These are phyloP conservation scores for Solanum piurae DNA, from an alignment of 257 asterid species.

Conservation along the genomic window DNA sequence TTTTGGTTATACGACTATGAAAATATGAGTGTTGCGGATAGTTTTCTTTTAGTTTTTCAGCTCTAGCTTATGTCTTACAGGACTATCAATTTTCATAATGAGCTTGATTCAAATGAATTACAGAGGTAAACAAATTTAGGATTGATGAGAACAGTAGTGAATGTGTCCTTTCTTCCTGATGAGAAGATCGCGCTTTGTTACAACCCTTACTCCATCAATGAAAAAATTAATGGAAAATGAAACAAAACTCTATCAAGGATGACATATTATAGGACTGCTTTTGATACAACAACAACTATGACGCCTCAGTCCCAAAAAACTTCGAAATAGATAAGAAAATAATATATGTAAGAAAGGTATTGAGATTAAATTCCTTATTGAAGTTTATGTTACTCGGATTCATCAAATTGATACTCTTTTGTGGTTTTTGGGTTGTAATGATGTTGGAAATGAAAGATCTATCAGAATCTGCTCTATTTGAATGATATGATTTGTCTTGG, in stretches of 20 bases:
- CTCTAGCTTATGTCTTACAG: neutral
- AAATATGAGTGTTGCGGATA: neutral
- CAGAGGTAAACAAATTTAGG: neutral
- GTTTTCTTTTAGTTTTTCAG: neutral
- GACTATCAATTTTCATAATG: neutral
- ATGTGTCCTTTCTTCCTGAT: neutral
- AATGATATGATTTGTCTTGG: neutral
- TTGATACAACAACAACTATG: neutral
- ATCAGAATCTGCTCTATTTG: neutral
- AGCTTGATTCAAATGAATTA: neutral
- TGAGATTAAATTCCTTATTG: neutral
- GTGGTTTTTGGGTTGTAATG: neutral
- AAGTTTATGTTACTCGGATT: neutral
- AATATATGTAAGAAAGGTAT: neutral
- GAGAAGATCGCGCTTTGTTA: neutral
- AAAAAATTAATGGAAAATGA: neutral
- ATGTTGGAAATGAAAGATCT: neutral
- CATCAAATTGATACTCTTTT: neutral
- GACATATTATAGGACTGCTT: neutral
- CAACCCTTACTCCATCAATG: neutral
- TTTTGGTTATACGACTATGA: neutral
- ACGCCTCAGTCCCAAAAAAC: neutral
- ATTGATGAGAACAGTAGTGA: neutral
- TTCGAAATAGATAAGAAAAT: neutral
- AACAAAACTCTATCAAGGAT: neutral